These are phyloP conservation scores for Chrysosporium queenslandicum DNA, from an alignment of 2,329 filamentous ascomycete species.

Conservation along the genomic window DNA sequence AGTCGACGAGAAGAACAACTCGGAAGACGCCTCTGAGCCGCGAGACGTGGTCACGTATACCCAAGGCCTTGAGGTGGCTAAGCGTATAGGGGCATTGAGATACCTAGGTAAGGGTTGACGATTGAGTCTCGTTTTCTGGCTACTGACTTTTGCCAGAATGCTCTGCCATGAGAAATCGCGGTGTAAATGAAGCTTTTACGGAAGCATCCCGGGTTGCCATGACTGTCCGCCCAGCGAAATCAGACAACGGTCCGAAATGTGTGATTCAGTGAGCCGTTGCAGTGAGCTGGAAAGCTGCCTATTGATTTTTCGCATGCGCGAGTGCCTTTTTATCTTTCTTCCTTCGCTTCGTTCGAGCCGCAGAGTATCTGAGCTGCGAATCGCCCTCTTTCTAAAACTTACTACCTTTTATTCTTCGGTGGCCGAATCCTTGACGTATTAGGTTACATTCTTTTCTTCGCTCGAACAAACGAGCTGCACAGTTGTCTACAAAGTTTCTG, in stretches of 20 bases:
- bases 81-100: constrained; percentile 81
- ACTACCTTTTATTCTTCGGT: constrained; percentile 7
- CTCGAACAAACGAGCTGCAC: not conserved
- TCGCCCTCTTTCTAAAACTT: constrained; percentile 1
- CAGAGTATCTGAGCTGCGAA: not conserved
- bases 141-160: constrained; percentile 55
- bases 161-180: constrained; percentile 94
- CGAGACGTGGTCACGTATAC: constrained; percentile 66
- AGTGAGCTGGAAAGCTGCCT: not conserved
- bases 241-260: constrained; percentile 28
- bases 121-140: not conserved
- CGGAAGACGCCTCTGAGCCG: constrained; percentile 30
- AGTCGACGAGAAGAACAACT: constrained; percentile 58
- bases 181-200: constrained; percentile 97
- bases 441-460: not conserved
- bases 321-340: not conserved
- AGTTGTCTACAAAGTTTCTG: not conserved
- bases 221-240: constrained; percentile 35
- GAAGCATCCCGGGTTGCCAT: constrained; percentile 92
- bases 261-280: constrained; percentile 26
- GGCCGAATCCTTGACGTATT: constrained; percentile 2
- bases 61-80: constrained; percentile 79
- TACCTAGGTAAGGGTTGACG: constrained; percentile 58
- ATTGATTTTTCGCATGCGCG: not conserved
- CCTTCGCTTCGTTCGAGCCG: constrained; percentile 6